Conservation (phyloP, 306 rosid species). For the Castanospermum australe region DNA sequence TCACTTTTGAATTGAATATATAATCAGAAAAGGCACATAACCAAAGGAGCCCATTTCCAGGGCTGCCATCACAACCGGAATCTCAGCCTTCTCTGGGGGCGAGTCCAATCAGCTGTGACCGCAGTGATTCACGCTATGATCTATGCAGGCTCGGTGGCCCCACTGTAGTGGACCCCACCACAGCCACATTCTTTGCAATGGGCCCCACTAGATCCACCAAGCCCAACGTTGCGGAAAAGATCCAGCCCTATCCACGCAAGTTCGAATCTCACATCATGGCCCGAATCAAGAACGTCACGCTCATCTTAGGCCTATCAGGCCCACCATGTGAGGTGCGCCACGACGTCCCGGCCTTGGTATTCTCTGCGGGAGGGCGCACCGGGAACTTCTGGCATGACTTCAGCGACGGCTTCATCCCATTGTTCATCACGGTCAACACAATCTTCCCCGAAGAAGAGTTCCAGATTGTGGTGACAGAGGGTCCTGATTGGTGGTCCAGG, state of each 20-base stretch:
- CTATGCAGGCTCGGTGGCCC: neutral
- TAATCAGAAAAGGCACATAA: neutral
- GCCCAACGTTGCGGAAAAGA: neutral
- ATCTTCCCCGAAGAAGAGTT: conserved; percentile 12
- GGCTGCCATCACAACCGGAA: neutral
- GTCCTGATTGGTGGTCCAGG: conserved; percentile 40
- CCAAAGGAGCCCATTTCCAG: neutral
- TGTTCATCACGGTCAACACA: conserved; percentile 34
- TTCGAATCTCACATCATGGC: neutral
- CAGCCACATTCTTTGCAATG: neutral
- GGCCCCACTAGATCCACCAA: neutral
- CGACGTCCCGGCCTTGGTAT: conserved; percentile 31
- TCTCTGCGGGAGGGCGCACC: conserved; percentile 44
- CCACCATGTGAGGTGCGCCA: conserved; percentile 41
- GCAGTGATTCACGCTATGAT: neutral
- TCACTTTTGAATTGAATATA: neutral
- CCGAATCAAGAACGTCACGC: conserved; percentile 22
- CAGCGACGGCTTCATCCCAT: conserved; percentile 48
- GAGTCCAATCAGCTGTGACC: neutral
- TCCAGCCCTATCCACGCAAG: conserved; percentile 1
- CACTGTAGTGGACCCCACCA: neutral
- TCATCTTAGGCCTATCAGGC: conserved; percentile 33
- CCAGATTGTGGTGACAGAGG: conserved; percentile 30
- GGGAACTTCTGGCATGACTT: conserved; percentile 58
- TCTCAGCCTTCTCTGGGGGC: neutral